Percentiles rank a stretch among this genome's conserved stretches.
Conservation (phyloP, 805 yeast genomes). For the Kazachstania psychrophila region DNA sequence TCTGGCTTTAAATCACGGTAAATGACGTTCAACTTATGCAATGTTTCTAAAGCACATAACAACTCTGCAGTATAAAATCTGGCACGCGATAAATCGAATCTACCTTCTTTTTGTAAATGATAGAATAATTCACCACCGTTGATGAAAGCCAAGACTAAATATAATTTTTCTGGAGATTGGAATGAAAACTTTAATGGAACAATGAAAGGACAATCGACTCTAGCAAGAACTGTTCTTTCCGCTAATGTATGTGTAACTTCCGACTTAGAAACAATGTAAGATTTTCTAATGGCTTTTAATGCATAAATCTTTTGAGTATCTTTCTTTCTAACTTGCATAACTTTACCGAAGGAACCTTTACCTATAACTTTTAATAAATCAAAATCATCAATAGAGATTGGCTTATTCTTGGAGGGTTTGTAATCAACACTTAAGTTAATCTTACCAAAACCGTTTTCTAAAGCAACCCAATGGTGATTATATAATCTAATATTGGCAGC, state of each 20-base stretch:
- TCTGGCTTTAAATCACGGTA: slow-evolving; percentile 96
- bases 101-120: slow-evolving; percentile 85
- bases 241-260: slow-evolving; percentile 96
- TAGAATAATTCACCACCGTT: slow-evolving; percentile 96
- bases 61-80: slow-evolving; percentile 92
- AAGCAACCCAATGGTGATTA: slow-evolving; percentile 51
- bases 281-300: slow-evolving; percentile 83
- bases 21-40: slow-evolving; percentile 85
- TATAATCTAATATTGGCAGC: slow-evolving; percentile 48
- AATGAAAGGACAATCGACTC: slow-evolving; percentile 88
- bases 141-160: slow-evolving; percentile 82
- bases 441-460: slow-evolving; percentile 38
- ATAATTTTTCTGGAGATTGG: slow-evolving; percentile 93
- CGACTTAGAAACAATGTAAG: slow-evolving; percentile 85
- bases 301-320: slow-evolving; percentile 95
- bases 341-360: slow-evolving; percentile 96
- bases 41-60: slow-evolving; percentile 82
- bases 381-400: slow-evolving; percentile 81
- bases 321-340: slow-evolving; percentile 94
- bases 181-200: slow-evolving; percentile 94
- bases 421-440: slow-evolving; percentile 59
- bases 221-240: slow-evolving; percentile 89
- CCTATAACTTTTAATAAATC: slow-evolving; percentile 92
- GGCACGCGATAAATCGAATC: slow-evolving; percentile 79
- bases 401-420: slow-evolving; percentile 56